A percentile compares a stretch with the other conserved stretches of the same genome.
Conservation (phyloP, 2,329 filamentous ascomycete genomes). For the Beauveria pseudobassiana region DNA sequence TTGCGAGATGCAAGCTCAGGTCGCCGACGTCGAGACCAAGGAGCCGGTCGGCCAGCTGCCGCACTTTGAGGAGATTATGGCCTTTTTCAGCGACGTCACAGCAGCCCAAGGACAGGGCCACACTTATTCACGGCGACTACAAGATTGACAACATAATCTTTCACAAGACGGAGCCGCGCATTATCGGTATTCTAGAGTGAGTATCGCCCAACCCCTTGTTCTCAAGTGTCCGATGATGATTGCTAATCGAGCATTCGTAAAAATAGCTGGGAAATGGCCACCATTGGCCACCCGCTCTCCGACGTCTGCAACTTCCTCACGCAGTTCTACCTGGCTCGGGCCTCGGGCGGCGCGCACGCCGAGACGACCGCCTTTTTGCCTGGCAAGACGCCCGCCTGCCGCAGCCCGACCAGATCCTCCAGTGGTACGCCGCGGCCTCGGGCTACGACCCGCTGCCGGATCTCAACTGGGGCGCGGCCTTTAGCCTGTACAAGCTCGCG, state of each 20-base stretch:
- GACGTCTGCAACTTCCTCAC: slow-evolving; percentile 73
- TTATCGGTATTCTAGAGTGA: slow-evolving; percentile 86
- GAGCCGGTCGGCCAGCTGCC: slow-evolving; percentile 74
- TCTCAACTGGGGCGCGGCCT: slow-evolving; percentile 54
- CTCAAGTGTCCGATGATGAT: background rate
- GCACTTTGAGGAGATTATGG: slow-evolving; percentile 71
- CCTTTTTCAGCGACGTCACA: slow-evolving; percentile 65
- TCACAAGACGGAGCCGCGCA: slow-evolving; percentile 76
- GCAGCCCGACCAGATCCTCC: slow-evolving; percentile 31
- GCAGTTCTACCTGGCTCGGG: slow-evolving; percentile 28
- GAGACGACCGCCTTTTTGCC: slow-evolving; percentile 48
- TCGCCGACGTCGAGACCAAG: slow-evolving; percentile 69
- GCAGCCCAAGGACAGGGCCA: slow-evolving; percentile 70
- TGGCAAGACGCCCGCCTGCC: slow-evolving; percentile 54
- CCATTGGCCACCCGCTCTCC: slow-evolving; percentile 88
- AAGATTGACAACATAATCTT: slow-evolving; percentile 92
- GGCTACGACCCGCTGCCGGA: slow-evolving; percentile 63
- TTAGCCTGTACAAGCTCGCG: slow-evolving; percentile 52
- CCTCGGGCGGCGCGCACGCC: slow-evolving; percentile 15
- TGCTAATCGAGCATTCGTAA: background rate
- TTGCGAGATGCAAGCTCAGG: slow-evolving; percentile 66
- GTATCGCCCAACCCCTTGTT: slow-evolving; percentile 22
- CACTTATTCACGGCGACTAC: slow-evolving; percentile 89
- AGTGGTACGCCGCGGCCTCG: slow-evolving; percentile 40
- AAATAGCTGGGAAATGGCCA: slow-evolving; percentile 88